A percentile compares a stretch with the other conserved stretches of the same genome.
Evolutionary conservation across 495 filamentous ascomycete species (phyloP).

Genomic region (Tuber aestivum): DNA sequence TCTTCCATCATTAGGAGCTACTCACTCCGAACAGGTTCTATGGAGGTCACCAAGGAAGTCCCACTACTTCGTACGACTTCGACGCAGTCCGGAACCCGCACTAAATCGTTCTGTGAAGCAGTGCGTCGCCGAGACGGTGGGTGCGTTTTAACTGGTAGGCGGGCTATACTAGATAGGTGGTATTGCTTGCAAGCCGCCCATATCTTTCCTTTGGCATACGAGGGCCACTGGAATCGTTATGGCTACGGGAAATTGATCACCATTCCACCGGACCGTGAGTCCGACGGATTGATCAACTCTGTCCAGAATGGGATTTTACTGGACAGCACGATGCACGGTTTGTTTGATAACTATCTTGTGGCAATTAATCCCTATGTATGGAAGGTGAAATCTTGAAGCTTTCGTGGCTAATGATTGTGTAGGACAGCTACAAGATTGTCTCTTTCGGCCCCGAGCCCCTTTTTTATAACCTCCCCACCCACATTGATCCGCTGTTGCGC

Average conservation of each 20-base stretch:
- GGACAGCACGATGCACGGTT: slow-evolving; percentile 18
- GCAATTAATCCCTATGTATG: slow-evolving; percentile 11
- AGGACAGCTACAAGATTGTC: too few relatives aligned
- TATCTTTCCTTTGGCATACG: too few relatives aligned
- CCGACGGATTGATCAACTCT: slow-evolving; percentile 28
- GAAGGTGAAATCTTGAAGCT: too few relatives aligned
- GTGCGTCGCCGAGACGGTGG: slow-evolving; percentile 32
- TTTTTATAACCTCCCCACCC: not conserved
- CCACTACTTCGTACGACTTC: slow-evolving; percentile 20
- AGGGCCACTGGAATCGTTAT: not conserved
- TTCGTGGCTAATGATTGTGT: too few relatives aligned
- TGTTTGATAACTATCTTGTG: slow-evolving; percentile 27
- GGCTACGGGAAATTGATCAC: slow-evolving; percentile 25
- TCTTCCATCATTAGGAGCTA: not conserved
- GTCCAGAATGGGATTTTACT: slow-evolving; percentile 32
- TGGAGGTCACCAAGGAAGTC: slow-evolving; percentile 38
- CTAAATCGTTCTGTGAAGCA: slow-evolving; percentile 38
- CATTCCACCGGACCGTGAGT: slow-evolving; percentile 19
- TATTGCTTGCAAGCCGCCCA: not conserved
- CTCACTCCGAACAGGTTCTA: slow-evolving; percentile 22
- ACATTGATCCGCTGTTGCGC: too few relatives aligned
- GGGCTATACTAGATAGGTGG: slow-evolving; percentile 27
- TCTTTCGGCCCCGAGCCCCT: too few relatives aligned
- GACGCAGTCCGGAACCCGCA: slow-evolving; percentile 30
- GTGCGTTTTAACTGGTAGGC: slow-evolving; percentile 42